Evolutionary conservation across 768 basidiomycete species (phyloP), one percentile per base, ranked within the genome.

Genomic region (Candolleomyces aberdarensis): DNA sequence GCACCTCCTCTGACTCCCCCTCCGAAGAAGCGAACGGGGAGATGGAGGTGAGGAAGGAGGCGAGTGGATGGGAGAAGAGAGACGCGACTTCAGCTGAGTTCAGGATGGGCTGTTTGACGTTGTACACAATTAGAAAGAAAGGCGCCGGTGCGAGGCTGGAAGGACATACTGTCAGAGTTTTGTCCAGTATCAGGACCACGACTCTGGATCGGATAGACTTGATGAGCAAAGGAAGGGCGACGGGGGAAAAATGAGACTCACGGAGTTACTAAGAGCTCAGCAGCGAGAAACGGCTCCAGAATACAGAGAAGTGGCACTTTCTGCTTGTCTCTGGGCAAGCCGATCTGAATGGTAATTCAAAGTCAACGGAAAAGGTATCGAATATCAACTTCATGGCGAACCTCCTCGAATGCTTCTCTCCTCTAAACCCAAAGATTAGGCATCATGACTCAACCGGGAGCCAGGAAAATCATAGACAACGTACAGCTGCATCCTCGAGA

Each of bases 351-450:
- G 44, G 56, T 31, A 46, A 7, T 29, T 32, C 36, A 14, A 40
- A 40, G 32, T 47, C 39, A 56, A 49, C 56, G 31, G 19, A 32
- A 6, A 7, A 36, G 36, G 5, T 36, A 8, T 11, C 11, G 36
- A 5, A 36, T 36, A 36, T 17, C 43, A 26, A 22, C 31, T 55
- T n/a, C 32, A 40, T 41, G 13, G 39, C 19, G 26, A 58, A 93
- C 94, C 84, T 96, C 94, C 73, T 96, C 94, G 61, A 85, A 94
- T 0, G 94, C 93, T 75, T 96, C 94, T 47, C 94, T 81, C 57
- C 94, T 76, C 93, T 94, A 57, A 0, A 58, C 14, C 26, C 26
- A 6, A 41, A 8, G 14, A 29, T 48, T 40, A 41, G 48, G 39
- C 36, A 6, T 11, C 11, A 11, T 54, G 20, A 19, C 39, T 6